A percentile compares a stretch with the other conserved stretches of the same genome.
Conservation (phyloP, 1,139 yeast species). For the Lodderomyces metapsilosis region DNA sequence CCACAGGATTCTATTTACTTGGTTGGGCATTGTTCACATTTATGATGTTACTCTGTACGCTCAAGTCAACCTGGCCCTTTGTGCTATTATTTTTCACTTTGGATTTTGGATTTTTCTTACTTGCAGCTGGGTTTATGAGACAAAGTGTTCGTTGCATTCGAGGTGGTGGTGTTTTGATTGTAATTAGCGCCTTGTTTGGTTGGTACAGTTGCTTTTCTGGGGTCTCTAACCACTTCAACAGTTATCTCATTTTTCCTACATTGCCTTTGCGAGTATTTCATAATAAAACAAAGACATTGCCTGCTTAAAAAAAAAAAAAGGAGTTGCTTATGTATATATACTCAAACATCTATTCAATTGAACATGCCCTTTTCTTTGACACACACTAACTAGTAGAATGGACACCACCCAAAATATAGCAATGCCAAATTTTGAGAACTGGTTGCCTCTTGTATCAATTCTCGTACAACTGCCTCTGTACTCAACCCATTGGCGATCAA, state of each 20-base stretch:
- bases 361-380: neutral
- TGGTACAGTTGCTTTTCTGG: slow-evolving; percentile 43
- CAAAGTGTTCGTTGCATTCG: slow-evolving; percentile 28
- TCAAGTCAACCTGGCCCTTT: slow-evolving; percentile 45
- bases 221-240: slow-evolving; percentile 28
- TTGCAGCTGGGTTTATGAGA: slow-evolving; percentile 42
- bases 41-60: slow-evolving; percentile 36
- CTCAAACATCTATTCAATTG: no score
- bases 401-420: slow-evolving; percentile 83
- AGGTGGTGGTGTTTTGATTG: slow-evolving; percentile 47
- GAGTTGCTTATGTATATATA: neutral
- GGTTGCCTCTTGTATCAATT: slow-evolving; percentile 74
- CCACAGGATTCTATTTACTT: slow-evolving; percentile 41
- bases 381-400: slow-evolving; percentile 46
- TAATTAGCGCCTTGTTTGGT: slow-evolving; percentile 40
- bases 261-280: slow-evolving; percentile 2
- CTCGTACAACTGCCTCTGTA: slow-evolving; percentile 81
- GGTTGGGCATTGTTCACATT: slow-evolving; percentile 49
- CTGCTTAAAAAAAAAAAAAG: neutral
- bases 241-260: slow-evolving; percentile 22
- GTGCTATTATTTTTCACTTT: slow-evolving; percentile 35
- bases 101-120: slow-evolving; percentile 38
- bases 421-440: slow-evolving; percentile 66
- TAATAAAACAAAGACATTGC: neutral
- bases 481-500: slow-evolving; percentile 66